Percentiles rank a stretch among this genome's conserved stretches.
These are phyloP conservation scores for Cystobasidium onofrii DNA, from an alignment of 768 basidiomycete species.

Conservation along the genomic window DNA sequence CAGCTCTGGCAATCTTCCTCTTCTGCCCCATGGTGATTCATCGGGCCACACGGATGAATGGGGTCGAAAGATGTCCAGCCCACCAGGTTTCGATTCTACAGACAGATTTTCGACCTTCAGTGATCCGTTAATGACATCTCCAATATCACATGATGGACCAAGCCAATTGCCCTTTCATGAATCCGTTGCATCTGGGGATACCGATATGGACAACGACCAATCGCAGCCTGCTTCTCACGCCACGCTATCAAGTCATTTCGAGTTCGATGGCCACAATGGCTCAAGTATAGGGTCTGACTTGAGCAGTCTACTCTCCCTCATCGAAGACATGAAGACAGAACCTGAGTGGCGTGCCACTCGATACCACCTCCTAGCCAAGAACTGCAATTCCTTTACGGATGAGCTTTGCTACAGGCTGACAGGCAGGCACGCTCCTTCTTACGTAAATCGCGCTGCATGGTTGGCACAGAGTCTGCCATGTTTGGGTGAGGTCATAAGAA, in stretches of 20 bases:
- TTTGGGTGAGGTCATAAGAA: not conserved
- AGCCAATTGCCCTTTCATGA: not conserved
- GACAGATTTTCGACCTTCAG: not conserved
- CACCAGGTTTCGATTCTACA: not conserved
- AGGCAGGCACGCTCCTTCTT: constrained; percentile 6
- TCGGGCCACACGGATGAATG: not conserved
- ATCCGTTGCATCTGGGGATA: not conserved
- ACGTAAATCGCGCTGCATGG: constrained; percentile 26
- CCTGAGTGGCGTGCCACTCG: constrained; percentile 12
- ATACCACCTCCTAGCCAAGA: constrained; percentile 15
- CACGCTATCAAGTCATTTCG: not conserved
- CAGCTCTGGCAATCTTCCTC: not conserved
- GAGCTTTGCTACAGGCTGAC: constrained; percentile 22
- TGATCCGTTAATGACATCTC: not conserved
- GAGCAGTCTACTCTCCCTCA: not conserved
- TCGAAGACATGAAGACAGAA: constrained; percentile 25
- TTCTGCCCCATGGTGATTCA: not conserved
- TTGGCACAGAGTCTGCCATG: constrained; percentile 19
- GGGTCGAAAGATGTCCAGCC: not conserved
- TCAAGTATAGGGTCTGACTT: not conserved
- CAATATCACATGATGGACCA: not conserved
- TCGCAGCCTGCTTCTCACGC: not conserved
- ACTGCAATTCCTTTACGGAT: constrained; percentile 26
- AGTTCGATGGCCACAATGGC: not conserved
- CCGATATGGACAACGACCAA: not conserved